Conservation (phyloP, 2,329 filamentous ascomycete species). For the Stemphylium lycopersici region DNA sequence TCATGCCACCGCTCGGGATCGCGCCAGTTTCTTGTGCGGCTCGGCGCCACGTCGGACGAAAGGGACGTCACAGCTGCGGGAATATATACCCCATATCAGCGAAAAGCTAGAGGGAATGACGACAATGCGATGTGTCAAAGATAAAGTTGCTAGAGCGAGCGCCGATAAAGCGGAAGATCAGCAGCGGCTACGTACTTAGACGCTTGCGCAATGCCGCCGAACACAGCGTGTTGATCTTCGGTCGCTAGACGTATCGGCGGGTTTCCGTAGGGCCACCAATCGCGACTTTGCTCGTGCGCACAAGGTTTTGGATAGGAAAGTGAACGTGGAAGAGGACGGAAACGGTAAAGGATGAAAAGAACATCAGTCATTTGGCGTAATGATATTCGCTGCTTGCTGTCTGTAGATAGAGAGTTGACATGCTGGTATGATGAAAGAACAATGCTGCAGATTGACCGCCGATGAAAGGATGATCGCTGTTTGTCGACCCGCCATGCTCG, state of each 20-base stretch:
- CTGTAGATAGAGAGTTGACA: not conserved
- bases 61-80: constrained; percentile 4
- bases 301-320: constrained; percentile 3
- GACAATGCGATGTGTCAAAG: constrained; percentile 6
- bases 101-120: not conserved
- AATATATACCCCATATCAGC: constrained; percentile 2
- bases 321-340: not conserved
- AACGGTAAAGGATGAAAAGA: not conserved
- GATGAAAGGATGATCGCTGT: not conserved
- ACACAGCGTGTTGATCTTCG: not conserved
- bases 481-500: constrained; percentile 3
- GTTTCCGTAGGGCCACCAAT: constrained; percentile 12
- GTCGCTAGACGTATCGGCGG: not conserved
- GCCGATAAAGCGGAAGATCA: constrained; percentile 10
- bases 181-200: constrained; percentile 2
- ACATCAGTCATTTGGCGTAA: not conserved
- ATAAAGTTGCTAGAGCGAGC: not conserved
- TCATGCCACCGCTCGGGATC: not conserved
- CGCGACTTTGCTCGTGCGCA: not conserved
- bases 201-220: constrained; percentile 8
- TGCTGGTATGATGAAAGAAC: constrained; percentile 4
- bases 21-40: not conserved
- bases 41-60: constrained; percentile 12
- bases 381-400: constrained; percentile 3
- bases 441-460: not conserved